Evolutionary conservation across 208 protist genomes (phyloP).

Genomic region (Trypanosoma platydactyli): DNA sequence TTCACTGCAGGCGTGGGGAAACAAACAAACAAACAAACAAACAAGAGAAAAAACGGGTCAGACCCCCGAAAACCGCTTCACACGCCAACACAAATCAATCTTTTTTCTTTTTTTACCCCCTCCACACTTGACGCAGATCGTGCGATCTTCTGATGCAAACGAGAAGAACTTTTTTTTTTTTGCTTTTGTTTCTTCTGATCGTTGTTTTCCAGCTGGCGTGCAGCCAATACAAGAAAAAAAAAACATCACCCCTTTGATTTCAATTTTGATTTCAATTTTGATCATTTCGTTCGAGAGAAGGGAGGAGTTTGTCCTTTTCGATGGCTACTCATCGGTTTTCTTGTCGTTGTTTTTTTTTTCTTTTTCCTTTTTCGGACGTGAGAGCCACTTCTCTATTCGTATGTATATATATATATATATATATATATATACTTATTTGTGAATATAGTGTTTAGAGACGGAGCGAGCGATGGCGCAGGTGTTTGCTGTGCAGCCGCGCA

Average conservation of each 20-base stretch:
- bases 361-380: slow-evolving; percentile 16
- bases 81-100: neutral
- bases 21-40: no score
- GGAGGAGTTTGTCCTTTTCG: slow-evolving; percentile 1
- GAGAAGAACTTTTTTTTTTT: slow-evolving; percentile 1
- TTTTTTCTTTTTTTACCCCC: slow-evolving; percentile 6
- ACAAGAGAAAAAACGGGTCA: no score
- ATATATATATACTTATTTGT: slow-evolving; percentile 6
- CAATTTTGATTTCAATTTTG: neutral
- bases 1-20: no score
- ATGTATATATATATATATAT: slow-evolving; percentile 13
- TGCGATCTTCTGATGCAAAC: neutral
- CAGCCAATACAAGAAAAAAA: slow-evolving; percentile 18
- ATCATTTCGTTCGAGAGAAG: neutral
- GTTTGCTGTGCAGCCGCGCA: no score
- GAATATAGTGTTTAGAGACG: neutral
- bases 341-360: slow-evolving; percentile 3
- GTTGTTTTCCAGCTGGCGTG: neutral
- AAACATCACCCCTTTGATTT: neutral
- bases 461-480: neutral
- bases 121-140: neutral
- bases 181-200: neutral
- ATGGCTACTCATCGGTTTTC: slow-evolving; percentile 10
- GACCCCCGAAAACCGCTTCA: no score
- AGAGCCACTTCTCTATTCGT: slow-evolving; percentile 7